Evolutionary conservation across 2,329 filamentous ascomycete species (phyloP).

Genomic region (Fonsecaea monophora): DNA sequence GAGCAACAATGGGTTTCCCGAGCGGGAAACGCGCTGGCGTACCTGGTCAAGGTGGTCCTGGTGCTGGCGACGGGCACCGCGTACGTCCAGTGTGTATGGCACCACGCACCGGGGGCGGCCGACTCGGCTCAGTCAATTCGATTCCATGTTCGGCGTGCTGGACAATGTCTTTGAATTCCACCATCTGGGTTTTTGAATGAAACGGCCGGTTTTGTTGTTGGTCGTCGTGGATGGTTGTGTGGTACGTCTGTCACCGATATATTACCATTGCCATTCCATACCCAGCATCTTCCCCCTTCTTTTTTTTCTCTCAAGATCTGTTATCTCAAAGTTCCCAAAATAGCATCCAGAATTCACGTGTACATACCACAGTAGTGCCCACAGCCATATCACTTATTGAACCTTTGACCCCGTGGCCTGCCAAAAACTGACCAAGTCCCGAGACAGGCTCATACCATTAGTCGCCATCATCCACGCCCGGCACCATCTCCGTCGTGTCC

Average conservation of each 20-base stretch:
- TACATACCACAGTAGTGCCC: too few relatives aligned
- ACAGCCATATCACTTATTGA: too few relatives aligned
- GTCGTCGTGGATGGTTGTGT: neutral
- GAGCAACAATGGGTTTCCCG: constrained; percentile 20
- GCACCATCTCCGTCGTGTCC: constrained; percentile 33
- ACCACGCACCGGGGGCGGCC: constrained; percentile 1
- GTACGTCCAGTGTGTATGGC: constrained; percentile 40
- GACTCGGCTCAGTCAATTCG: constrained; percentile 16
- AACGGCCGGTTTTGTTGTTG: constrained; percentile 6
- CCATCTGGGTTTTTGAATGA: constrained; percentile 10
- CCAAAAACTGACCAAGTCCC: too few relatives aligned
- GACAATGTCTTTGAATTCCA: constrained; percentile 16
- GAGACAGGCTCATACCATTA: constrained; percentile 20
- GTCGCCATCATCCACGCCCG: constrained; percentile 21
- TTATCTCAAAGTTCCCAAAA: too few relatives aligned
- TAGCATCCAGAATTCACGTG: too few relatives aligned
- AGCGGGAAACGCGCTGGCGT: constrained; percentile 19
- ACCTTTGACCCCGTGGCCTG: too few relatives aligned
- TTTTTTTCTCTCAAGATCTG: too few relatives aligned
- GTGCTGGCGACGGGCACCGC: constrained; percentile 11
- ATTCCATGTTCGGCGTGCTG: constrained; percentile 17
- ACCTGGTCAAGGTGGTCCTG: constrained; percentile 16
- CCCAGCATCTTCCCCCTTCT: constrained; percentile 15
- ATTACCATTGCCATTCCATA: neutral
- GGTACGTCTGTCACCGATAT: neutral